phyloP scores from a whole-genome alignment of 805 yeast genomes.

The Kazachstania viticola region DNA sequence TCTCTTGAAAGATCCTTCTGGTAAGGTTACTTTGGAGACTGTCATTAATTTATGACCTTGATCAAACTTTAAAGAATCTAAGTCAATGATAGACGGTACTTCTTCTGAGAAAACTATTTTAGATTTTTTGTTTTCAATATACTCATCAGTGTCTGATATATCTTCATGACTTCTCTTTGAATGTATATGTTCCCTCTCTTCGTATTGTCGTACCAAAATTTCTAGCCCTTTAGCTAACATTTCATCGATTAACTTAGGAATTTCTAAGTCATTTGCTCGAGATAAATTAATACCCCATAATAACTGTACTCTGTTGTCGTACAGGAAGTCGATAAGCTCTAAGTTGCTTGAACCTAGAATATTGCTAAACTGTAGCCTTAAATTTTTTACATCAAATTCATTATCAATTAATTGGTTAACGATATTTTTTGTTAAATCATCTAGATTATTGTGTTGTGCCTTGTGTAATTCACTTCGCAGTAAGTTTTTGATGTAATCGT shows the following conservation, averaged over 20 bases:
- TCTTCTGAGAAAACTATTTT: slow-evolving; percentile 12
- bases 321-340: slow-evolving; percentile 36
- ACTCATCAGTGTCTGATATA: slow-evolving; percentile 4
- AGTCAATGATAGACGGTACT: slow-evolving; percentile 36
- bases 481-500: slow-evolving; percentile 44
- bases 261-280: slow-evolving; percentile 28
- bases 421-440: slow-evolving; percentile 31
- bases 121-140: slow-evolving; percentile 12
- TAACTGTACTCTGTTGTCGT: slow-evolving; percentile 39
- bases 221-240: slow-evolving; percentile 35
- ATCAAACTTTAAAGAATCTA: slow-evolving; percentile 53
- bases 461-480: slow-evolving; percentile 26
- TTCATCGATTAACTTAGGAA: slow-evolving; percentile 28
- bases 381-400: slow-evolving; percentile 29
- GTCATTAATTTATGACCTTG: slow-evolving; percentile 65
- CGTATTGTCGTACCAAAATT: slow-evolving; percentile 33
- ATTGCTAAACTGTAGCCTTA: slow-evolving; percentile 45
- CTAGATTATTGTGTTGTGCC: no score
- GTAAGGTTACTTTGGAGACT: slow-evolving; percentile 56
- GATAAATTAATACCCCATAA: slow-evolving; percentile 44
- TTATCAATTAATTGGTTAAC: slow-evolving; percentile 30
- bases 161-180: slow-evolving; percentile 4
- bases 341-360: slow-evolving; percentile 41
- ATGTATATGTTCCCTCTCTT: slow-evolving; percentile 9
- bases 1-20: slow-evolving; percentile 73